A percentile compares a stretch with the other conserved stretches of the same genome.
Evolutionary conservation across 441 rosid genomes (phyloP).

Genomic region (Pelargonium australe): DNA sequence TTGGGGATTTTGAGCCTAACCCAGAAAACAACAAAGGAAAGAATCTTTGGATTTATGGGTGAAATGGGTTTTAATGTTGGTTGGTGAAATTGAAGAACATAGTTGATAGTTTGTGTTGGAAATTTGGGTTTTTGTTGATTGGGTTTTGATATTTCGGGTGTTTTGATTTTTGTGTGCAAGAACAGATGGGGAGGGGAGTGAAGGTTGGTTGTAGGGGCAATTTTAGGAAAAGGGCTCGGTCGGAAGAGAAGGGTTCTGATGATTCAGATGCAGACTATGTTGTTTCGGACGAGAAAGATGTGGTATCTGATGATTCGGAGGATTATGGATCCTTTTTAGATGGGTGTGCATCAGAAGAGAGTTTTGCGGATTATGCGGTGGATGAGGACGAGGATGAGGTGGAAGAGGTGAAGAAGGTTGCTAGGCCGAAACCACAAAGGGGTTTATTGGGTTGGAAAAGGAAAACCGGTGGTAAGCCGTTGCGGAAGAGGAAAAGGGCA

Average conservation of each 20-base stretch:
- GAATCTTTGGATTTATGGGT: constrained; percentile 6
- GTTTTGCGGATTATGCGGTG: constrained; percentile 30
- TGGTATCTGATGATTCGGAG: constrained; percentile 52
- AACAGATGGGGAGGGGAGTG: constrained; percentile 81
- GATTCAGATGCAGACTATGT: constrained; percentile 97
- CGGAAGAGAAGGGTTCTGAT: constrained; percentile 58
- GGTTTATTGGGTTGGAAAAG: constrained; percentile 31
- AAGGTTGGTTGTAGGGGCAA: constrained; percentile 42
- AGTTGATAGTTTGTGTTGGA: not conserved
- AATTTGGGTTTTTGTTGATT: not conserved
- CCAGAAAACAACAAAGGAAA: not conserved
- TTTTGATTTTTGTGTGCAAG: constrained; percentile 22
- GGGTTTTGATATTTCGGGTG: not conserved
- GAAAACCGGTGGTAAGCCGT: constrained; percentile 28
- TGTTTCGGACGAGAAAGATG: constrained; percentile 59
- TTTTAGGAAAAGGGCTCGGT: constrained; percentile 41
- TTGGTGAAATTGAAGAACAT: not conserved
- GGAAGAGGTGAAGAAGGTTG: constrained; percentile 33
- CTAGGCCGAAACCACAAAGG: constrained; percentile 30
- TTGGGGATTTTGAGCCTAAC: not conserved
- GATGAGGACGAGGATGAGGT: constrained; percentile 41
- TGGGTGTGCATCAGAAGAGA: constrained; percentile 53
- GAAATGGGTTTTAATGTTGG: not conserved
- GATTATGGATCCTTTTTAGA: constrained; percentile 49
- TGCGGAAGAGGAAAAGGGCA: constrained; percentile 47